Base-by-base conservation (phyloP, 441 rosid species). In the Erysimum pusillum region DNA sequence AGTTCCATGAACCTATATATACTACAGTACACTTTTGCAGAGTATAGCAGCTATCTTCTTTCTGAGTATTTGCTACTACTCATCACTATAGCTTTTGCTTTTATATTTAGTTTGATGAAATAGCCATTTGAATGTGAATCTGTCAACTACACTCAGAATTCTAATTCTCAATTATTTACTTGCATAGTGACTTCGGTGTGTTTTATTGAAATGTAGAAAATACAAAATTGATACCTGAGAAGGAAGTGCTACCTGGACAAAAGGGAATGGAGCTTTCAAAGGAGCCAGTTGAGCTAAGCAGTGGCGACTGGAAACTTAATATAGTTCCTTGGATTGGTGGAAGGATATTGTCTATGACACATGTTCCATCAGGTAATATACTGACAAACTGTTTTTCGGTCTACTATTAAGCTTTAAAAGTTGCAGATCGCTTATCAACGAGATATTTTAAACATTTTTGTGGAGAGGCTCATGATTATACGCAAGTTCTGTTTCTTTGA, bases 251-350 rank as follows among this genome's bases (percentile, higher is more conserved):
- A 66, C 83, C 83, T 60, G 91, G 89, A 71, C 87, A 75, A 63
- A 86, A 86, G 86, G 98, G 93, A 71, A 69, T 73, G 58, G 91
- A 88, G 76, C 92, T 91, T 76, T 93, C 89, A 32, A 82, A 45
- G 73, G 74, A 77, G 38, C 94, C 95, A 15, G 71, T 88, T 82
- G 91, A 91, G 72, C 70, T 95, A 75, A 84, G 83, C 84, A 88
- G 85, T 74, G 90, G 91, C 62, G 84, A 86, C 54, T 96, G 99
- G 98, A 81, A 60, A 76, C 84, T 87, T 34, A 83, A 88, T 85
- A 74, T 95, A 49, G 94, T 93, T 75, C 97, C 98, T 60, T 95
- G 98, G 97, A 88, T 91, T 80, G 99, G 98, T 58, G 99, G 98
- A 49, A 88, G 99, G 83, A 88, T 93, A 81, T 71, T 93, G 73